Evolutionary conservation across 345 rosid species (phyloP).

Genomic region (Brassica juncea): DNA sequence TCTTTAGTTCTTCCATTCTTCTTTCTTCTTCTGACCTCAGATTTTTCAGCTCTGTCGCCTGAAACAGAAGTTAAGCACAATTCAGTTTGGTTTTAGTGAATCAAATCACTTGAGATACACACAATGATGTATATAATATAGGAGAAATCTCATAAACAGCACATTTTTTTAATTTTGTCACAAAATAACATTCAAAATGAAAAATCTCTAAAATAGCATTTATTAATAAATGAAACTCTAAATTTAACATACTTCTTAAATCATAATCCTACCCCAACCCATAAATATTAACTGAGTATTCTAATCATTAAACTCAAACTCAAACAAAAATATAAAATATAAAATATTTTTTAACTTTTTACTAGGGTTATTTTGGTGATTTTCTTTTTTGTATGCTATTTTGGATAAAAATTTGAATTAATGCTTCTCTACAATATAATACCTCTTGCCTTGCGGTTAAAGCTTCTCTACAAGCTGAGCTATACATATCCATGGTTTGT

Average conservation of each 20-base stretch:
- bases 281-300: too few relatives aligned
- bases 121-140: background rate
- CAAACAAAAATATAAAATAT: too few relatives aligned
- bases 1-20: background rate
- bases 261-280: background rate
- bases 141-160: background rate
- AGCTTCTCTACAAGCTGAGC: background rate
- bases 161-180: background rate
- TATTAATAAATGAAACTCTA: too few relatives aligned
- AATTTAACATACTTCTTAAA: background rate
- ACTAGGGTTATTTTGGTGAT: background rate
- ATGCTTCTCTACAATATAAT: background rate
- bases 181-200: background rate
- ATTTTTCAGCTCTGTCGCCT: background rate
- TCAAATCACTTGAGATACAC: background rate
- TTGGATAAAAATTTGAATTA: background rate
- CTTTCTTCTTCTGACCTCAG: background rate
- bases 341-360: too few relatives aligned
- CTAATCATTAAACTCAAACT: background rate
- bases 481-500: constrained; percentile 2
- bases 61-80: background rate
- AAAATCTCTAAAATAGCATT: background rate
- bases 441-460: constrained; percentile 6
- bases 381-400: background rate
- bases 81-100: background rate